A percentile compares a stretch with the other conserved stretches of the same genome.
Evolutionary conservation across 441 rosid species (phyloP).

Genomic region (Hura crepitans): DNA sequence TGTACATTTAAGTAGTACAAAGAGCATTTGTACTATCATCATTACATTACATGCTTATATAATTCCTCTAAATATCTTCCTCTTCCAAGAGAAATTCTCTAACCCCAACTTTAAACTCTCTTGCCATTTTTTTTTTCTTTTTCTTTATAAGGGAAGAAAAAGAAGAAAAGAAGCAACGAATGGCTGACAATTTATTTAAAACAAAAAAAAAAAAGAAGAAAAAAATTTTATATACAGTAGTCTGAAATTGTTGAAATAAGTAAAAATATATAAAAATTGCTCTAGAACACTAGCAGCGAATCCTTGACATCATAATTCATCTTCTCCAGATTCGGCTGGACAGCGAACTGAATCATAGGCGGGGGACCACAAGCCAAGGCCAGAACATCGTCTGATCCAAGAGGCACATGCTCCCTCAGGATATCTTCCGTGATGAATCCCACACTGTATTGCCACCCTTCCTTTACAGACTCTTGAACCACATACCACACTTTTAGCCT

Average conservation of each 20-base stretch:
- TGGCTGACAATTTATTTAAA: background rate
- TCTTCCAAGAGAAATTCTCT: background rate
- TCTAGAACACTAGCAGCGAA: conserved; percentile 59
- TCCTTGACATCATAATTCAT: conserved; percentile 64
- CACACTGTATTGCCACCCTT: conserved; percentile 68
- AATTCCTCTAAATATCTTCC: background rate
- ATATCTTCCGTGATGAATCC: conserved; percentile 63
- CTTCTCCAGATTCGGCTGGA: conserved; percentile 87
- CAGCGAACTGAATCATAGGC: conserved; percentile 83
- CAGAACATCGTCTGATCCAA: conserved; percentile 47
- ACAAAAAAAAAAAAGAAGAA: background rate
- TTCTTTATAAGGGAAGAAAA: background rate
- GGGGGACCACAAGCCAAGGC: conserved; percentile 91
- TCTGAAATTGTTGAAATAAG: no score
- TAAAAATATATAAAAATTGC: no score
- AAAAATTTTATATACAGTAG: no score
- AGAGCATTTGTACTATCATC: background rate
- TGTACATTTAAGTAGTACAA: background rate
- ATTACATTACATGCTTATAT: background rate
- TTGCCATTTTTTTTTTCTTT: background rate
- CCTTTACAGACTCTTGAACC: conserved; percentile 43
- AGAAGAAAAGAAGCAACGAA: no score
- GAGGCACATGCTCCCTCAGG: conserved; percentile 58
- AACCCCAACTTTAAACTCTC: background rate
- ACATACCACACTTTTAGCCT: conserved; percentile 85